These are phyloP conservation scores for Aspergillus incahuasiensis DNA, from an alignment of 495 filamentous ascomycete genomes.

Conservation along the genomic window DNA sequence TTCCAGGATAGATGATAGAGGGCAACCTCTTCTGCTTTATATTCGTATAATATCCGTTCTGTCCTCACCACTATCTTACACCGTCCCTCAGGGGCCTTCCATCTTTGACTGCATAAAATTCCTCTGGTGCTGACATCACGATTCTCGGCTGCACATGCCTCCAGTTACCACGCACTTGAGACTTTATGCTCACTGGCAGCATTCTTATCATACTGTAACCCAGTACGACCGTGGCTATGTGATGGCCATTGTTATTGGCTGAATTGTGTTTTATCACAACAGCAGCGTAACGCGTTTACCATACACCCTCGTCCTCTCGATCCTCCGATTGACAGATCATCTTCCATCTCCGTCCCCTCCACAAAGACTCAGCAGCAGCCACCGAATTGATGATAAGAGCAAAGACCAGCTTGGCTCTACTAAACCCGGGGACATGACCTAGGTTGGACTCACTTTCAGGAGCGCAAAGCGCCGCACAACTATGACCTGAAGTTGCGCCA, in stretches of 20 bases:
- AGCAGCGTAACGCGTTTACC: not conserved
- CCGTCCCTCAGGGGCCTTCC: too few relatives aligned
- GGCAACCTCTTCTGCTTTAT: too few relatives aligned
- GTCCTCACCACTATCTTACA: too few relatives aligned
- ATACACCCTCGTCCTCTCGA: slow-evolving; percentile 4
- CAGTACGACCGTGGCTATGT: not conserved
- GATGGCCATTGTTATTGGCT: not conserved
- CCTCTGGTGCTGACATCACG: slow-evolving; percentile 9
- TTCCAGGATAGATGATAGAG: too few relatives aligned
- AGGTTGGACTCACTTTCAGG: too few relatives aligned
- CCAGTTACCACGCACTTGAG: slow-evolving; percentile 5
- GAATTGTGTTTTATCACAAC: not conserved
- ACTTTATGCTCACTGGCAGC: not conserved
- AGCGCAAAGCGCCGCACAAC: not conserved
- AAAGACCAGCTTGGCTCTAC: not conserved
- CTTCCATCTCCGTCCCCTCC: not conserved
- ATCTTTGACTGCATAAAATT: not conserved
- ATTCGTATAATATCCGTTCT: too few relatives aligned
- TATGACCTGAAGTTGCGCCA: not conserved
- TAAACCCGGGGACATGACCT: not conserved
- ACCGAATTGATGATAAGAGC: not conserved
- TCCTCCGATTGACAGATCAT: slow-evolving; percentile 8
- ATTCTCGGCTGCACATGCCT: not conserved
- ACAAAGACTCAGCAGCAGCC: not conserved
- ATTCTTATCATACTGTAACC: not conserved